phyloP scores from a whole-genome alignment of 805 yeast species.

The Schwanniomyces vanrijiae region DNA sequence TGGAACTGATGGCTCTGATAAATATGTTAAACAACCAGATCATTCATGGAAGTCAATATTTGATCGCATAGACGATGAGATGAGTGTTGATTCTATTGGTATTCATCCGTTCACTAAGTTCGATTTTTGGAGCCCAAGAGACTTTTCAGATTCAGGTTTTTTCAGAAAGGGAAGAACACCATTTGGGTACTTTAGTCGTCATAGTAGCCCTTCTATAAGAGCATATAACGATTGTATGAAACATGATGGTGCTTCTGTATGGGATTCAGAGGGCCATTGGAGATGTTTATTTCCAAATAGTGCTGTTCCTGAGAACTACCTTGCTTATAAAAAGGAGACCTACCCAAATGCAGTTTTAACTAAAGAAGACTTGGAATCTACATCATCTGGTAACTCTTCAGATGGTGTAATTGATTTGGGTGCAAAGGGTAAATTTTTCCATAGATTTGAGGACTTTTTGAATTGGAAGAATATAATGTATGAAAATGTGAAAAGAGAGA shows the following conservation, averaged over 20 bases:
- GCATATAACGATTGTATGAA: slow-evolving; percentile 65
- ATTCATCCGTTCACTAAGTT: neutral
- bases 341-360: slow-evolving; percentile 39
- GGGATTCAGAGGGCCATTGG: slow-evolving; percentile 90
- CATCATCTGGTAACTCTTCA: slow-evolving; percentile 8
- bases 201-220: slow-evolving; percentile 54
- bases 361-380: slow-evolving; percentile 58
- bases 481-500: slow-evolving; percentile 40
- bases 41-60: slow-evolving; percentile 4
- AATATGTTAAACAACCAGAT: neutral
- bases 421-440: slow-evolving; percentile 59
- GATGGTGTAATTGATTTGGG: slow-evolving; percentile 37
- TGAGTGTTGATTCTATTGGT: neutral
- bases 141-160: neutral
- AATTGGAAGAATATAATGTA: slow-evolving; percentile 66
- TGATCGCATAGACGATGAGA: neutral
- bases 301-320: slow-evolving; percentile 31
- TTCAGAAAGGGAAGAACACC: slow-evolving; percentile 27
- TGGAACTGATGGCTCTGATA: slow-evolving; percentile 9
- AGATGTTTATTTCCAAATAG: slow-evolving; percentile 78
- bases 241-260: slow-evolving; percentile 66
- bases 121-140: neutral
- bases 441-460: slow-evolving; percentile 61
- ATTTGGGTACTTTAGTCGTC: slow-evolving; percentile 51
- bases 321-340: slow-evolving; percentile 24